Percentiles rank a stretch among this genome's conserved stretches.
Evolutionary conservation across 805 yeast species (phyloP).

Genomic region (Starmerella apis): DNA sequence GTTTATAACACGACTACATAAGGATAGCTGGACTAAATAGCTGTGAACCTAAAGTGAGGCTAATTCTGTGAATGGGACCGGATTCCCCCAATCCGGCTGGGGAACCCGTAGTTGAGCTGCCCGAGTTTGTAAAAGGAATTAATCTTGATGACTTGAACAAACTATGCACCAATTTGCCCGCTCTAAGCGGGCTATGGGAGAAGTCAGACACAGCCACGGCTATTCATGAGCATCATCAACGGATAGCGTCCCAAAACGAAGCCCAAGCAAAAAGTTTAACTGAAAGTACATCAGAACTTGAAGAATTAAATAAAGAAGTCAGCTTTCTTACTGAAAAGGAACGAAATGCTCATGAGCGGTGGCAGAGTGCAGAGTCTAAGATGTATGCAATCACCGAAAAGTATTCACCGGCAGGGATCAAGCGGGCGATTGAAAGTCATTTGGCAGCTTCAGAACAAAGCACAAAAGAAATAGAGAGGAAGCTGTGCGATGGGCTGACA

Average conservation of each 20-base stretch:
- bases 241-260: constrained; percentile 27
- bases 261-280: constrained; percentile 27
- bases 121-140: neutral
- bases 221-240: constrained; percentile 22
- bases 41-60: too few relatives aligned
- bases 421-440: neutral
- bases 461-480: neutral
- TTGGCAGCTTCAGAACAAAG: neutral
- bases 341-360: constrained; percentile 21
- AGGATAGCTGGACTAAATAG: too few relatives aligned
- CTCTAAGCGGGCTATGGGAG: constrained; percentile 2
- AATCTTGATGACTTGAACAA: neutral
- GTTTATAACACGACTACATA: too few relatives aligned
- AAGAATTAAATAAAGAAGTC: constrained; percentile 10
- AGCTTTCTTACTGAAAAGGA: constrained; percentile 20
- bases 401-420: constrained; percentile 34
- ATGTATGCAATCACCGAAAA: constrained; percentile 33
- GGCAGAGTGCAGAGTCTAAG: constrained; percentile 22
- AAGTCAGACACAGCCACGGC: neutral
- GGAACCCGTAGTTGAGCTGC: neutral
- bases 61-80: neutral
- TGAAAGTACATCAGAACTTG: constrained; percentile 27
- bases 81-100: neutral
- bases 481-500: neutral
- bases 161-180: neutral